Conservation (phyloP, 495 filamentous ascomycete species). For the Aspergillus heteromorphus region DNA sequence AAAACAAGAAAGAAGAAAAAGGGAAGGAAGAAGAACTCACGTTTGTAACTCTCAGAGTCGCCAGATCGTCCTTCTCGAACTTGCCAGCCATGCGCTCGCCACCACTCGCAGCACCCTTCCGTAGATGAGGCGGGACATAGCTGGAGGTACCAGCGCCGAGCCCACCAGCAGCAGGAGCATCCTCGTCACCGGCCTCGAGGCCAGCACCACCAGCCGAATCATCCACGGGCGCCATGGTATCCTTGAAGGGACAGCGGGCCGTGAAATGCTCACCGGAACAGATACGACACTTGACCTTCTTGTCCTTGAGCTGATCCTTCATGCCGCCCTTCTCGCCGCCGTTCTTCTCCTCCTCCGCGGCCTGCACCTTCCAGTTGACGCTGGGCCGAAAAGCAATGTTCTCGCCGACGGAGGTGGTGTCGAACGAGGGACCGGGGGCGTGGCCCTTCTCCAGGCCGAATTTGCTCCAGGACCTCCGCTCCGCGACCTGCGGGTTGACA, state of each 20-base stretch:
- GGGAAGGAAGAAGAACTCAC: conserved; percentile 48
- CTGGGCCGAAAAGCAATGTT: conserved; percentile 94
- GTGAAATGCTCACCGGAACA: conserved; percentile 99
- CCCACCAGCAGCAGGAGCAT: conserved; percentile 47
- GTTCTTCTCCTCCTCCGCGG: conserved; percentile 75
- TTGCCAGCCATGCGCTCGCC: conserved; percentile 92
- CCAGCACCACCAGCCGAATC: conserved; percentile 54
- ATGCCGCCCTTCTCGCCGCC: conserved; percentile 64
- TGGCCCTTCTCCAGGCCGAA: conserved; percentile 82
- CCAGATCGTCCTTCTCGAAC: conserved; percentile 93
- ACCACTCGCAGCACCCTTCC: conserved; percentile 59
- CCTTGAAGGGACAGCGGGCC: conserved; percentile 84
- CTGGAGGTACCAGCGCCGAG: conserved; percentile 65
- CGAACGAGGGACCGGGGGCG: conserved; percentile 59
- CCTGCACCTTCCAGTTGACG: conserved; percentile 84
- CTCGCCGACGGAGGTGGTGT: conserved; percentile 91
- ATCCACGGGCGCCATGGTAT: conserved; percentile 72
- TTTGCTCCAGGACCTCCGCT: conserved; percentile 86
- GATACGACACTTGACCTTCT: conserved; percentile 99
- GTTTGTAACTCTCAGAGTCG: conserved; percentile 94
- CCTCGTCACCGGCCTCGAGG: conserved; percentile 44
- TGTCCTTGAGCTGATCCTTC: conserved; percentile 92
- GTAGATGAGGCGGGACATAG: conserved; percentile 89
- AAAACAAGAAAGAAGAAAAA: conserved; percentile 4
- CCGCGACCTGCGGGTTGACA: conserved; percentile 94